Conservation (phyloP, 768 basidiomycete species). For the Tulasnella calospora region DNA sequence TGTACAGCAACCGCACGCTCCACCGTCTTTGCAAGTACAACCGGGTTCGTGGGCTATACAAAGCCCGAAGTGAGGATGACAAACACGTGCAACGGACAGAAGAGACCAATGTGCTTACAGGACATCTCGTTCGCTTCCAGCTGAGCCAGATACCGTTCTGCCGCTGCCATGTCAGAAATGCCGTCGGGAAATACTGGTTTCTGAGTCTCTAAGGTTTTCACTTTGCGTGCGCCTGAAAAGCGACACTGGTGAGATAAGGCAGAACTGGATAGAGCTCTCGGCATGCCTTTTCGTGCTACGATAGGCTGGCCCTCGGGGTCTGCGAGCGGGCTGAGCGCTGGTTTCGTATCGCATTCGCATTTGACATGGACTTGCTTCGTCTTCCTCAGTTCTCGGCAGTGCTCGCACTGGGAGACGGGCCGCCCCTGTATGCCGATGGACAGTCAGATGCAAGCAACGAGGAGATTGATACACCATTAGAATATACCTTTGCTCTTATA, state of each 20-base stretch:
- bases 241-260: background rate
- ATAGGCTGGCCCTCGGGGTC: background rate
- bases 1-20: constrained; percentile 5
- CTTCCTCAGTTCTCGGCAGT: constrained; percentile 76
- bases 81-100: background rate
- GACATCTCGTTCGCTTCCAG: background rate
- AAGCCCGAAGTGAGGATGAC: background rate
- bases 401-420: constrained; percentile 83
- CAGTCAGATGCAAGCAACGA: background rate
- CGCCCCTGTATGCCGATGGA: constrained; percentile 51
- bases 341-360: constrained; percentile 54
- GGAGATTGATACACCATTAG: background rate
- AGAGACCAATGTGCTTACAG: background rate
- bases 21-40: background rate
- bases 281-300: background rate
- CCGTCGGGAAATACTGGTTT: background rate
- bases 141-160: background rate
- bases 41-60: background rate
- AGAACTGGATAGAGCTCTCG: background rate
- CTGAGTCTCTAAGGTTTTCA: background rate
- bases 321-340: background rate
- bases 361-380: constrained; percentile 77
- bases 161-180: background rate
- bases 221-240: background rate
- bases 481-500: constrained; percentile 62